These are phyloP conservation scores for Rhazya stricta DNA, from an alignment of 257 asterid genomes.

Conservation along the genomic window DNA sequence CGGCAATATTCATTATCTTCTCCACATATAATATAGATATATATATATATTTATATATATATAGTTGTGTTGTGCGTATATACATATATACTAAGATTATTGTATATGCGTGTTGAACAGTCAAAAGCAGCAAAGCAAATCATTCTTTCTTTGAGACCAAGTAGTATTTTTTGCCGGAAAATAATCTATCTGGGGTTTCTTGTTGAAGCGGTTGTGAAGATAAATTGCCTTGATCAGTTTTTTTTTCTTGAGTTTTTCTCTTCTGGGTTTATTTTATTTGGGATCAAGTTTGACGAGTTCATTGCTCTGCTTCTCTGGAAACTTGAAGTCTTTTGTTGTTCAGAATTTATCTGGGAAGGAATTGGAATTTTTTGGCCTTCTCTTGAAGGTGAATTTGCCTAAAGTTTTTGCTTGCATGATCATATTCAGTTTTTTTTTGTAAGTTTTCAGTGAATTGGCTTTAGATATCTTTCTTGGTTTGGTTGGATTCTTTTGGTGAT, in stretches of 20 bases:
- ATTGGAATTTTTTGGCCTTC: slow-evolving; percentile 16
- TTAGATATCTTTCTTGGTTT: slow-evolving; percentile 4
- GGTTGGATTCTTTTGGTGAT: slow-evolving; percentile 12
- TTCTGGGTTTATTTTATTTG: slow-evolving; percentile 18
- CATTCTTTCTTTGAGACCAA: slow-evolving; percentile 32
- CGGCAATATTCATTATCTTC: slow-evolving; percentile 26
- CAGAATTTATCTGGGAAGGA: slow-evolving; percentile 17
- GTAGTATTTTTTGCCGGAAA: slow-evolving; percentile 7
- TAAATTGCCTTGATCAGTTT: slow-evolving; percentile 13
- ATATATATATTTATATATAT: slow-evolving; percentile 8
- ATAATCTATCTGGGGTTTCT: neutral
- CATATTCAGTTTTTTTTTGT: slow-evolving; percentile 22
- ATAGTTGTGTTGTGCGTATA: neutral
- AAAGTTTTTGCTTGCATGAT: slow-evolving; percentile 16
- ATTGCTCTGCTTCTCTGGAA: slow-evolving; percentile 9
- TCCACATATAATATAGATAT: slow-evolving; percentile 10
- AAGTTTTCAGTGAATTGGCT: slow-evolving; percentile 1
- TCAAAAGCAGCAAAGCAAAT: slow-evolving; percentile 40
- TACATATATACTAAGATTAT: slow-evolving; percentile 6
- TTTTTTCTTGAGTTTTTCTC: slow-evolving; percentile 20
- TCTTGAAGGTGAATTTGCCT: slow-evolving; percentile 19
- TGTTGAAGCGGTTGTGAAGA: slow-evolving; percentile 13
- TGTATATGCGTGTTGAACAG: slow-evolving; percentile 64
- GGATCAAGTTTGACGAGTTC: slow-evolving; percentile 12
- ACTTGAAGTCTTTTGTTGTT: slow-evolving; percentile 22